Evolutionary conservation across 495 filamentous ascomycete species (phyloP).

Genomic region (Thozetella sp.): DNA sequence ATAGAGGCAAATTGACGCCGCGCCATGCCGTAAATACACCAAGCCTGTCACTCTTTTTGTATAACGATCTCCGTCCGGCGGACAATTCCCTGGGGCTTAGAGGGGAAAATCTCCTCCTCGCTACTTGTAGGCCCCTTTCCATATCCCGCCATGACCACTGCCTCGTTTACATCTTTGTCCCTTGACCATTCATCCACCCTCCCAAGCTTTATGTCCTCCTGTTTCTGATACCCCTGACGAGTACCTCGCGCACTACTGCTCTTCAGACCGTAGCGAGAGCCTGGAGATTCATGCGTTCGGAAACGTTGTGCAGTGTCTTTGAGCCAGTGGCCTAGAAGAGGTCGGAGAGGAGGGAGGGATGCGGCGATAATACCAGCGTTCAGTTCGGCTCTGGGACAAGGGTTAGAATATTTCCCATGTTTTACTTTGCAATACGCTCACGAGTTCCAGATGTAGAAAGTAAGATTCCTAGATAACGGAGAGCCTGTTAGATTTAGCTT

Average conservation of each 20-base stretch:
- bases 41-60: background rate
- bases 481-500: background rate
- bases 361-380: slow-evolving; percentile 1
- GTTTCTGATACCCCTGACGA: background rate
- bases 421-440: background rate
- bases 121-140: background rate
- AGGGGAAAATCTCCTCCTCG: background rate
- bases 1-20: too few species aligned
- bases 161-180: background rate
- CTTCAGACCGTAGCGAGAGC: background rate
- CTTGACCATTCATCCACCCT: background rate
- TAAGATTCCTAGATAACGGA: background rate
- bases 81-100: background rate
- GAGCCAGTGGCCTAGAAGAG: background rate
- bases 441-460: background rate
- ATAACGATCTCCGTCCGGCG: background rate
- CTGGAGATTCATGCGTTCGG: background rate
- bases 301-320: slow-evolving; percentile 1
- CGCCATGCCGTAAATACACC: too few species aligned
- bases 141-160: background rate
- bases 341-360: background rate
- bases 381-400: background rate
- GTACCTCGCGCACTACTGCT: background rate
- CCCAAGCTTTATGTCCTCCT: background rate
- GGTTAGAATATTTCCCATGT: background rate